A percentile compares a stretch with the other conserved stretches of the same genome.
Evolutionary conservation across 257 asterid species (phyloP).

Genomic region (Solanum tarijense): DNA sequence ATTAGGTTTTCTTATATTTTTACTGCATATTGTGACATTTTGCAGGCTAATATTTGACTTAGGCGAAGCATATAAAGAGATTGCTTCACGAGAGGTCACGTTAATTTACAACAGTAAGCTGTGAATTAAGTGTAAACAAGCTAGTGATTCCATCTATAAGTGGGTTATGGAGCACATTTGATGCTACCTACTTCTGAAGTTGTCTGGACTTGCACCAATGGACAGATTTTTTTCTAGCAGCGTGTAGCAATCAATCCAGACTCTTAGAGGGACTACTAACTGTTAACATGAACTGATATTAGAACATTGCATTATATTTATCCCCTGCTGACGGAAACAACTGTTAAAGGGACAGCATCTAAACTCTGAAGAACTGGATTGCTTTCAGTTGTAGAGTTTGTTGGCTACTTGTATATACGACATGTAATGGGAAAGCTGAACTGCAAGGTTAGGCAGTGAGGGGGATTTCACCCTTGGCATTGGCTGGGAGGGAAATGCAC

Average conservation of each 20-base stretch:
- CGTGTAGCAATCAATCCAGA: not conserved
- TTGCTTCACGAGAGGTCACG: not conserved
- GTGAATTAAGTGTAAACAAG: not conserved
- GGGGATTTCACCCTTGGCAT: not conserved
- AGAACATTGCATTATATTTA: not conserved
- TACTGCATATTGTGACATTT: not conserved
- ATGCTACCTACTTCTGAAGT: not conserved
- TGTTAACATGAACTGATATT: not conserved
- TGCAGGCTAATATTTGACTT: not conserved
- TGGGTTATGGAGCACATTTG: slow-evolving; percentile 11
- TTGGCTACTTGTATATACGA: not conserved
- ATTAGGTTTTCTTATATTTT: not conserved
- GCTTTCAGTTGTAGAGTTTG: not conserved
- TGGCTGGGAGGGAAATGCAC: no score
- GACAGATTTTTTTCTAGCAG: not conserved
- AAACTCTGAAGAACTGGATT: not conserved
- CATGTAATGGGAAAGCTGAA: not conserved
- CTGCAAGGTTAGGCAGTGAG: not conserved
- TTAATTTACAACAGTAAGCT: not conserved
- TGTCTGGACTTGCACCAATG: not conserved
- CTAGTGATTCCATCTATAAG: not conserved
- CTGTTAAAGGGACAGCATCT: not conserved
- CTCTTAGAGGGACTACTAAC: not conserved
- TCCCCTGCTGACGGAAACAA: not conserved
- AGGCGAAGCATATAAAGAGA: not conserved